These are phyloP conservation scores for Candida hispaniensis DNA, from an alignment of 805 yeast genomes.

Conservation along the genomic window DNA sequence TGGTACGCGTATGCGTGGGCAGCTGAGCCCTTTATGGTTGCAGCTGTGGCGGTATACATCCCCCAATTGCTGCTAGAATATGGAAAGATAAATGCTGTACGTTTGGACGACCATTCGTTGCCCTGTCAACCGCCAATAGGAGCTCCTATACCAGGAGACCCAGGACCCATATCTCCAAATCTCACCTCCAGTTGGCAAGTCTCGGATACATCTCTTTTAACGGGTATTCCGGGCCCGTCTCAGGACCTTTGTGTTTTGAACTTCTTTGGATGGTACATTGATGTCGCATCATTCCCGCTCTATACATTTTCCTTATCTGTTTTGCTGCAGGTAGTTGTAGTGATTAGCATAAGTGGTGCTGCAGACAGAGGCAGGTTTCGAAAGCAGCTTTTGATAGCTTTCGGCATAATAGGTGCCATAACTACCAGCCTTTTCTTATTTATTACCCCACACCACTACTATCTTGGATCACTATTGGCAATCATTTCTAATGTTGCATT, in stretches of 20 bases:
- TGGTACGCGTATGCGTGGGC: slow-evolving; percentile 67
- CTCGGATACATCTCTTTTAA: slow-evolving; percentile 21
- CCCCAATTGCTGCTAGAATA: slow-evolving; percentile 61
- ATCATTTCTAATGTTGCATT: slow-evolving; percentile 56
- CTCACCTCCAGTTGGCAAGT: slow-evolving; percentile 15
- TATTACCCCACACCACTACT: slow-evolving; percentile 35
- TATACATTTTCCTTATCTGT: slow-evolving; percentile 68
- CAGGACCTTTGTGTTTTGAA: slow-evolving; percentile 39
- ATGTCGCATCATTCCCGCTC: slow-evolving; percentile 62
- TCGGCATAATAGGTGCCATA: slow-evolving; percentile 50
- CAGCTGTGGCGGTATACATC: slow-evolving; percentile 69
- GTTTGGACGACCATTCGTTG: slow-evolving; percentile 43
- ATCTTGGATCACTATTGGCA: slow-evolving; percentile 45
- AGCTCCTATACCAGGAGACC: slow-evolving; percentile 31
- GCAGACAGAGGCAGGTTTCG: slow-evolving; percentile 55
- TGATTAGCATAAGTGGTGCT: slow-evolving; percentile 62
- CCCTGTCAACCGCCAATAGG: slow-evolving; percentile 38
- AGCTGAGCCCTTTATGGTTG: slow-evolving; percentile 69
- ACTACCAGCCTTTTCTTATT: slow-evolving; percentile 39
- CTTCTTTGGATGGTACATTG: slow-evolving; percentile 41
- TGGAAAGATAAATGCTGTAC: slow-evolving; percentile 64
- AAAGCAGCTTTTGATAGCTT: slow-evolving; percentile 42
- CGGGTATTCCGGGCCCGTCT: no score
- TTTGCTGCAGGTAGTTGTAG: slow-evolving; percentile 57
- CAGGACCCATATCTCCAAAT: slow-evolving; percentile 15